These are phyloP conservation scores for Eutrema japonicum DNA, from an alignment of 345 rosid genomes.

Conservation along the genomic window DNA sequence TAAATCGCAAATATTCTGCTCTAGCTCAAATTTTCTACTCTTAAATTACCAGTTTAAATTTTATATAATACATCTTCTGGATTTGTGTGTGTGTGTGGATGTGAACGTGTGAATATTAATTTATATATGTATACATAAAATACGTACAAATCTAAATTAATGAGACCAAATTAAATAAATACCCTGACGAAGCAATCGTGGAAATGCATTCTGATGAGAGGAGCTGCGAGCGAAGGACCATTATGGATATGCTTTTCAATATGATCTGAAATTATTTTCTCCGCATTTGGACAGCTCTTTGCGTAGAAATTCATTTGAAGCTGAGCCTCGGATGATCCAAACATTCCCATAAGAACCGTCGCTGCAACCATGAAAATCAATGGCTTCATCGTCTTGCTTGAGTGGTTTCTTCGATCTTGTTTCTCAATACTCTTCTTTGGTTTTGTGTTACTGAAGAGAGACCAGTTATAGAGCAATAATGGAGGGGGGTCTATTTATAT, in stretches of 20 bases:
- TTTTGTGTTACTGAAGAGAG: slow-evolving; percentile 32
- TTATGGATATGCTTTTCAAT: slow-evolving; percentile 61
- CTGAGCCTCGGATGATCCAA: slow-evolving; percentile 54
- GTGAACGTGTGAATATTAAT: neutral
- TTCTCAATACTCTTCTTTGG: slow-evolving; percentile 30
- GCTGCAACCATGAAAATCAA: slow-evolving; percentile 27
- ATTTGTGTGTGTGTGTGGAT: neutral
- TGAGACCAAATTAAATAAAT: neutral
- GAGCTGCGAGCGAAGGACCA: slow-evolving; percentile 78
- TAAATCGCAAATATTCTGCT: neutral
- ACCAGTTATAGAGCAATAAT: slow-evolving; percentile 34
- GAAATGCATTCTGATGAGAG: slow-evolving; percentile 83
- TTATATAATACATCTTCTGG: neutral
- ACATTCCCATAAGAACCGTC: slow-evolving; percentile 36
- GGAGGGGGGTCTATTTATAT: slow-evolving; percentile 31
- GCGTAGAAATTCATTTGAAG: slow-evolving; percentile 64
- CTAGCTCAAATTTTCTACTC: slow-evolving; percentile 19
- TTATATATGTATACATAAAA: neutral
- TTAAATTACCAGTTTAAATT: neutral
- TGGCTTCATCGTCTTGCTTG: slow-evolving; percentile 30
- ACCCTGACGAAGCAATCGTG: slow-evolving; percentile 93
- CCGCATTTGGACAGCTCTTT: slow-evolving; percentile 77
- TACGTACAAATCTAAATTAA: neutral
- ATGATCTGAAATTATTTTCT: slow-evolving; percentile 61
- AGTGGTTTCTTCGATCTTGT: slow-evolving; percentile 11